A percentile compares a stretch with the other conserved stretches of the same genome.
phyloP scores from a whole-genome alignment of 768 basidiomycete species.

The Hericium coralloides region DNA sequence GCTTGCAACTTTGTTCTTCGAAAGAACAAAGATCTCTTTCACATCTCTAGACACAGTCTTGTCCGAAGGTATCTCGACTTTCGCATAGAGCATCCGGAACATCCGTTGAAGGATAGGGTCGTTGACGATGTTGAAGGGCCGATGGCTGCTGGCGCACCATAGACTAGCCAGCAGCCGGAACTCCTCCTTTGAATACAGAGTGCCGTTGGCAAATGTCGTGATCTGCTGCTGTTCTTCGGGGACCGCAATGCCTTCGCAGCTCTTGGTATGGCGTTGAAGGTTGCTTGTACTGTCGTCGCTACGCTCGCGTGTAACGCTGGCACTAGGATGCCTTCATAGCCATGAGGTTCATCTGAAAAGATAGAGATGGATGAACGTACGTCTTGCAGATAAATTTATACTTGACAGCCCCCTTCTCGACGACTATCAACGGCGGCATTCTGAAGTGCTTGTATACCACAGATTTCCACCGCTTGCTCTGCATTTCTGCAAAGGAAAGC shows the following conservation, averaged over 20 bases:
- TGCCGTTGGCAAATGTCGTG: background rate
- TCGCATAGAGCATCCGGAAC: no score
- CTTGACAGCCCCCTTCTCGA: background rate
- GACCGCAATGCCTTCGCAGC: background rate
- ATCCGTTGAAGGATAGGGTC: no score
- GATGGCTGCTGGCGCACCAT: no score
- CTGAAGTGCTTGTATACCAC: background rate
- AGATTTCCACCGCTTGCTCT: no score
- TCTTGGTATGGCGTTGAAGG: background rate
- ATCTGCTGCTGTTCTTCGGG: background rate
- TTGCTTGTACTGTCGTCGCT: slow-evolving; percentile 1
- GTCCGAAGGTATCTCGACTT: slow-evolving; percentile 9
- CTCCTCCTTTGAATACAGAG: no score
- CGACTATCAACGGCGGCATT: background rate
- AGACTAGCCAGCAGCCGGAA: no score
- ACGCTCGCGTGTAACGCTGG: background rate
- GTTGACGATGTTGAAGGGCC: no score
- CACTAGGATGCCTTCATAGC: background rate
- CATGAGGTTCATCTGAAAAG: background rate
- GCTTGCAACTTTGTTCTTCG: background rate
- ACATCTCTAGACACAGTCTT: slow-evolving; percentile 10
- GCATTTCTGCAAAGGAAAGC: no score
- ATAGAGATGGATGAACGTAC: background rate
- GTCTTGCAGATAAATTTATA: background rate
- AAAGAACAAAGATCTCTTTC: slow-evolving; percentile 5